Conservation (phyloP, 768 basidiomycete genomes). For the Guyanaporus albipodus region DNA sequence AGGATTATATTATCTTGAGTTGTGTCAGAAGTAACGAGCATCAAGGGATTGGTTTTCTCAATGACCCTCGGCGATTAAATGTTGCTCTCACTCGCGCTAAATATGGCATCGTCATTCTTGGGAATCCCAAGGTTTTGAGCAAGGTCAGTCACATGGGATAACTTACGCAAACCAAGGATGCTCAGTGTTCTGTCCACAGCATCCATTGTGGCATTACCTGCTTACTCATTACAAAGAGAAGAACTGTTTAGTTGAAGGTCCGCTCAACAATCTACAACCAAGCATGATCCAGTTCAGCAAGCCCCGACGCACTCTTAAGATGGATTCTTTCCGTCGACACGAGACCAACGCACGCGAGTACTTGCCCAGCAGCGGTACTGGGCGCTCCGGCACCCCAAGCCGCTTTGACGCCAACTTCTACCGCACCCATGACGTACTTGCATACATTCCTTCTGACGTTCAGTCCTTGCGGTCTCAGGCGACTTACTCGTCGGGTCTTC, state of each 20-base stretch:
- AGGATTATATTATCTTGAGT: constrained; percentile 98
- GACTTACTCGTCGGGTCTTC: constrained; percentile 88
- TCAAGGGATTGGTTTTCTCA: constrained; percentile 98
- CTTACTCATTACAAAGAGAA: constrained; percentile 99
- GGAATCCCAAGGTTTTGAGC: constrained; percentile 99
- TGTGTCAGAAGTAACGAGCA: constrained; percentile 99
- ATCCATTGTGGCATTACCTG: constrained; percentile 97
- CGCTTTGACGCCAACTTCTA: constrained; percentile 97
- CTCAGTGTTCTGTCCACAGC: constrained; percentile 45
- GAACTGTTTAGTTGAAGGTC: constrained; percentile 89
- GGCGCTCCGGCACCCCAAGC: constrained; percentile 83
- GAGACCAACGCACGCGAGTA: constrained; percentile 90
- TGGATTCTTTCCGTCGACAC: constrained; percentile 91
- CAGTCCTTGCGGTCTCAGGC: constrained; percentile 97
- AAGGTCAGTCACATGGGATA: constrained; percentile 58
- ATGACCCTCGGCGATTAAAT: constrained; percentile 93
- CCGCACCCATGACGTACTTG: constrained; percentile 88
- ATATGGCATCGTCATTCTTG: constrained; percentile 98
- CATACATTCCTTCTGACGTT: constrained; percentile 92
- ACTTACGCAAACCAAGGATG: constrained; percentile 5
- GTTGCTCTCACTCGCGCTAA: constrained; percentile 97
- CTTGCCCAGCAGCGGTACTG: constrained; percentile 36
- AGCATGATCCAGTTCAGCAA: constrained; percentile 99
- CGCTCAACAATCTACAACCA: constrained; percentile 90
- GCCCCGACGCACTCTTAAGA: constrained; percentile 87